These are phyloP conservation scores for Chytridium lagenaria DNA, from an alignment of 371 early-diverging fungal genomes.

Conservation along the genomic window DNA sequence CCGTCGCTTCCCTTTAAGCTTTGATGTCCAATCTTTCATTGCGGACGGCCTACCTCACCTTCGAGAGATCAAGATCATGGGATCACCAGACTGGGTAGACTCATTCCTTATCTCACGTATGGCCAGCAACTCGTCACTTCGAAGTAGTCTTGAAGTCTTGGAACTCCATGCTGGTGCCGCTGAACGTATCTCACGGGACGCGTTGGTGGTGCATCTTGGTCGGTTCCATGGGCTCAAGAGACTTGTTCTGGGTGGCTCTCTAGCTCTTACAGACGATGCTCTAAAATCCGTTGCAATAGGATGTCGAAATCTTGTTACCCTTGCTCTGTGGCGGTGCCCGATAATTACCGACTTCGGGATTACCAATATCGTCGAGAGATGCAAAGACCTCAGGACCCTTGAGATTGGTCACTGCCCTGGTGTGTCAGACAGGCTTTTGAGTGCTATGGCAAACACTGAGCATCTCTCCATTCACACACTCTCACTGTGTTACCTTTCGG, in stretches of 20 bases:
- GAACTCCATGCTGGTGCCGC: constrained; percentile 23
- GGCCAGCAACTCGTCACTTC: neutral
- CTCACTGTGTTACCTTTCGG: neutral
- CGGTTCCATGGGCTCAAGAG: constrained; percentile 14
- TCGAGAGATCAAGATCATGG: constrained; percentile 16
- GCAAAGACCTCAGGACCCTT: constrained; percentile 1
- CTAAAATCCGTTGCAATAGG: constrained; percentile 15
- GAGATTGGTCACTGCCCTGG: constrained; percentile 4
- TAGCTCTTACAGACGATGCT: constrained; percentile 15
- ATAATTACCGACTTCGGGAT: constrained; percentile 14
- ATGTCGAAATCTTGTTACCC: neutral
- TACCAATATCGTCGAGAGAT: neutral
- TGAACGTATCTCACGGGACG: neutral
- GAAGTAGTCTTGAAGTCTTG: constrained; percentile 1
- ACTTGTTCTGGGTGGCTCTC: constrained; percentile 18
- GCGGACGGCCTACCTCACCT: constrained; percentile 28
- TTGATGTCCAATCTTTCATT: constrained; percentile 34
- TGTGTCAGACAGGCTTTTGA: constrained; percentile 14
- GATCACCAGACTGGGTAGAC: constrained; percentile 35
- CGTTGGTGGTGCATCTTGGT: neutral
- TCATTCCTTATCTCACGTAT: constrained; percentile 25
- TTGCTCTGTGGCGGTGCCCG: constrained; percentile 7
- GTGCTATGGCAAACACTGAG: neutral
- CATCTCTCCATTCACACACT: neutral
- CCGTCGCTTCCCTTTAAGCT: constrained; percentile 12